Percentiles rank a stretch among this genome's conserved stretches.
phyloP scores from a whole-genome alignment of 805 yeast species.

The Cyberlindnera mrakii region DNA sequence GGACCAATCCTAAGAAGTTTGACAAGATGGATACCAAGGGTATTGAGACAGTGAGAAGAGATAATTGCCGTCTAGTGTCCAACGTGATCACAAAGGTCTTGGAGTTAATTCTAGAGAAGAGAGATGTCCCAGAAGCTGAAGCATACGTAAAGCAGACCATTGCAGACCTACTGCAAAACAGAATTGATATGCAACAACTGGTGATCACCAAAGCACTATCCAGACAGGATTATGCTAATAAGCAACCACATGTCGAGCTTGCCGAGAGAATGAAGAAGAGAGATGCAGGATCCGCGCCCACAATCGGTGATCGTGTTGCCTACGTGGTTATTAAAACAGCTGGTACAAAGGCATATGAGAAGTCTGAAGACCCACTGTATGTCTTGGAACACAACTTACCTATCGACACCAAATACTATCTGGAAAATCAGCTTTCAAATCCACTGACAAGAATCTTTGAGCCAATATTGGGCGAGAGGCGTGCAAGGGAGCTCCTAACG shows the following conservation, averaged over 20 bases:
- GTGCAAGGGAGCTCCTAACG: conserved; percentile 71
- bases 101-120: conserved; percentile 75
- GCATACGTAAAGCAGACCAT: conserved; percentile 80
- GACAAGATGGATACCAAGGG: conserved; percentile 99
- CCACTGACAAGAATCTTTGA: conserved; percentile 92
- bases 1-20: conserved; percentile 89
- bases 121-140: conserved; percentile 83
- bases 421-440: conserved; percentile 88
- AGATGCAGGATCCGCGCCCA: conserved; percentile 96
- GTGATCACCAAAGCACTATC: conserved; percentile 93
- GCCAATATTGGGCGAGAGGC: conserved; percentile 85
- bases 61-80: conserved; percentile 91
- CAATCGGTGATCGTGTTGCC: conserved; percentile 96
- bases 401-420: conserved; percentile 88
- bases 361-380: conserved; percentile 93
- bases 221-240: conserved; percentile 81
- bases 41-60: conserved; percentile 96
- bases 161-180: conserved; percentile 83
- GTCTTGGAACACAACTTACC: conserved; percentile 90
- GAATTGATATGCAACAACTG: conserved; percentile 86
- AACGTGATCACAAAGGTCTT: conserved; percentile 90
- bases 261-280: conserved; percentile 95
- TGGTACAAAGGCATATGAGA: conserved; percentile 81
- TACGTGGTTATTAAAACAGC: conserved; percentile 85
- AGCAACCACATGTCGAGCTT: conserved; percentile 94